These are phyloP conservation scores for Odontarrhena argentea DNA, from an alignment of 345 rosid species.

Conservation along the genomic window DNA sequence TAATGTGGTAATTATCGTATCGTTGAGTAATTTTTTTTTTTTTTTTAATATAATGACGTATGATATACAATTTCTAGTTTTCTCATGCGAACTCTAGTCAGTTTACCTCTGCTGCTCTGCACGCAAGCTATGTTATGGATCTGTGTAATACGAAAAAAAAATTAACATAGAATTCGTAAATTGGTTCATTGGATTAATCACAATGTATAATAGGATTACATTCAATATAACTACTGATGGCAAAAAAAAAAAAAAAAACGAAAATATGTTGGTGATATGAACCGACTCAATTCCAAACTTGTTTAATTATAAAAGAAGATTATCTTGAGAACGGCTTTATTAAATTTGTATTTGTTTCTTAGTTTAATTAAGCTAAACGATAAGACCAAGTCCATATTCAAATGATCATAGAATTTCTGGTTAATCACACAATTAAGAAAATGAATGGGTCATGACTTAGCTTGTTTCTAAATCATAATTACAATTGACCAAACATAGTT, in stretches of 20 bases:
- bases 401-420: conserved; percentile 15
- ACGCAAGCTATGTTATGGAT: no score
- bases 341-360: conserved; percentile 9
- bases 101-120: no score
- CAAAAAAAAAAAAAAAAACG: no score
- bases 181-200: no score
- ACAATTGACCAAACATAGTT: conserved; percentile 16
- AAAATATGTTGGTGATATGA: neutral
- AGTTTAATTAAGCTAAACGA: conserved; percentile 18
- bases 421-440: conserved; percentile 29
- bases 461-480: neutral
- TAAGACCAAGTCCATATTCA: conserved; percentile 30
- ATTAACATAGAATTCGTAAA: no score
- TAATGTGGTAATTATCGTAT: neutral
- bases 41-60: neutral
- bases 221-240: neutral
- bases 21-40: neutral
- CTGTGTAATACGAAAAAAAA: no score
- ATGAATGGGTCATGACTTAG: conserved; percentile 32
- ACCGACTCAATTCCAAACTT: neutral
- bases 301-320: neutral
- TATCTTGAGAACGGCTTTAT: conserved; percentile 12
- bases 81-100: neutral
- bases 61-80: neutral
- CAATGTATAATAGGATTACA: neutral